Percentiles rank a stretch among this genome's conserved stretches.
Evolutionary conservation across 176 grass and related monocot species (phyloP).

Genomic region (Musa acuminata): DNA sequence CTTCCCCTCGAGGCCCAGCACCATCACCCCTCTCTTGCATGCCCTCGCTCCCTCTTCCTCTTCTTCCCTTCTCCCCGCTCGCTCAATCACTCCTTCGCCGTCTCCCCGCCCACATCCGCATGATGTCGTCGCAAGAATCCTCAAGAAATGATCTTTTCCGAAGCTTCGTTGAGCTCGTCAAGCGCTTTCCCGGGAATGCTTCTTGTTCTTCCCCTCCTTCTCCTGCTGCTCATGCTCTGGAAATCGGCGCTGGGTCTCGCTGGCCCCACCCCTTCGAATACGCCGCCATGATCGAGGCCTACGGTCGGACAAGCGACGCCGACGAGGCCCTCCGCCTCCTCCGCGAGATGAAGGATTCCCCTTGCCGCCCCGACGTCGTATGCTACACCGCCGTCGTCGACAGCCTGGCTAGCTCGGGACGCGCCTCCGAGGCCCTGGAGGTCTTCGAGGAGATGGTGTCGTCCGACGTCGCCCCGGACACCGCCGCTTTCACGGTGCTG

Average conservation of each 20-base stretch:
- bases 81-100: slow-evolving; percentile 11
- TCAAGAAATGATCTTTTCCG: slow-evolving; percentile 24
- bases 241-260: slow-evolving; percentile 23
- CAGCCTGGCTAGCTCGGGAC: slow-evolving; percentile 31
- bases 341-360: slow-evolving; percentile 63
- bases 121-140: background rate
- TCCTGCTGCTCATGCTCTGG: background rate
- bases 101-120: slow-evolving; percentile 11
- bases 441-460: slow-evolving; percentile 49
- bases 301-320: slow-evolving; percentile 22
- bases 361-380: slow-evolving; percentile 49
- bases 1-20: background rate
- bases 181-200: slow-evolving; percentile 38
- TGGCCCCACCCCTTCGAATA: slow-evolving; percentile 78
- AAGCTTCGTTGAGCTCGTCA: slow-evolving; percentile 53
- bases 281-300: slow-evolving; percentile 61
- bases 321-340: slow-evolving; percentile 58
- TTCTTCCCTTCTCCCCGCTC: slow-evolving; percentile 9
- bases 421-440: slow-evolving; percentile 24
- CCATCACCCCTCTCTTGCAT: slow-evolving; percentile 9
- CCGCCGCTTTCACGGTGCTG: slow-evolving; percentile 53
- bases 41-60: slow-evolving; percentile 12
- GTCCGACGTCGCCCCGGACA: slow-evolving; percentile 36
- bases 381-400: slow-evolving; percentile 68
- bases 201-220: slow-evolving; percentile 6